phyloP scores from a whole-genome alignment of 257 asterid genomes.

The Voacanga thouarsii region DNA sequence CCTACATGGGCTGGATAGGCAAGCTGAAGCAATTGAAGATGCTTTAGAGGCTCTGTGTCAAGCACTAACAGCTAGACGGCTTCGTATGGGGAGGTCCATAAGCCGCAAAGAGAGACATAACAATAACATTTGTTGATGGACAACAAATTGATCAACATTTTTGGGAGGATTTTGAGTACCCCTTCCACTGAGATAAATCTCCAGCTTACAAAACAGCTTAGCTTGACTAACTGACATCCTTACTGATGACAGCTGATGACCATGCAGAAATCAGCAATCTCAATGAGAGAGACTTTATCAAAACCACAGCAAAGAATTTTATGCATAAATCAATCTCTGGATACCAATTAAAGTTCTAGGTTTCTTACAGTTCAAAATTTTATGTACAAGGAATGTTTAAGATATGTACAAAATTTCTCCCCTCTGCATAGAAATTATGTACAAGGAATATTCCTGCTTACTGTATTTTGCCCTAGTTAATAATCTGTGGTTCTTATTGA shows the following conservation, averaged over 20 bases:
- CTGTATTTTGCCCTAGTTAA: neutral
- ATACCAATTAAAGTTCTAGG: neutral
- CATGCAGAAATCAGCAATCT: neutral
- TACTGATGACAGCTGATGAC: neutral
- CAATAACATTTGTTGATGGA: constrained; percentile 45
- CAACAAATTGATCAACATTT: neutral
- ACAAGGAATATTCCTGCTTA: too few species aligned
- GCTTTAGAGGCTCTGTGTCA: constrained; percentile 61
- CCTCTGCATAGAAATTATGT: too few species aligned
- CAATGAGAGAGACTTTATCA: neutral
- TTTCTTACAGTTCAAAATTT: neutral
- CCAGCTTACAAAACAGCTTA: neutral
- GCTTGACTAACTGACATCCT: neutral
- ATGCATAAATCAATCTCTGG: neutral
- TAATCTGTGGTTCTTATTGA: neutral
- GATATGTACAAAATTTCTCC: too few species aligned
- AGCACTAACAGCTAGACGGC: constrained; percentile 64
- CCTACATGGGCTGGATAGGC: constrained; percentile 49
- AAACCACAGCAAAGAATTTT: neutral
- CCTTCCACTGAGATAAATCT: neutral
- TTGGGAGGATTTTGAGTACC: neutral
- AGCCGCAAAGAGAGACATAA: constrained; percentile 54
- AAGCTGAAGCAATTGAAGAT: constrained; percentile 60
- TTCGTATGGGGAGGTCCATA: constrained; percentile 76
- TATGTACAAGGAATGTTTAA: neutral